These are phyloP conservation scores for Mucor racemosus DNA, from an alignment of 371 early-diverging fungal species.

Conservation along the genomic window DNA sequence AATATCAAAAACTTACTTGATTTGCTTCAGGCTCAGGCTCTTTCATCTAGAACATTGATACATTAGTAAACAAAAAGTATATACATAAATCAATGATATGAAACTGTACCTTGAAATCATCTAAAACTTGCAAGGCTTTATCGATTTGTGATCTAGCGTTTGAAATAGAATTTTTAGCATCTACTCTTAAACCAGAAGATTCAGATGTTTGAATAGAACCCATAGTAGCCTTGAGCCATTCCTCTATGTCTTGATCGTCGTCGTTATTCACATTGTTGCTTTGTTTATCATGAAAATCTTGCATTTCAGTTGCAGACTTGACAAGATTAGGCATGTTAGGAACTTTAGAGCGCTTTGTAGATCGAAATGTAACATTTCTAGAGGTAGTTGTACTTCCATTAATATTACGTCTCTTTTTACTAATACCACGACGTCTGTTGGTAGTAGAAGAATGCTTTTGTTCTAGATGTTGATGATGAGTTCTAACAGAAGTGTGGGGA, in stretches of 20 bases:
- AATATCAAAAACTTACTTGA: background rate
- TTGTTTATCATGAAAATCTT: background rate
- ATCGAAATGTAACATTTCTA: constrained; percentile 36
- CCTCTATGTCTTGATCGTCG: constrained; percentile 28
- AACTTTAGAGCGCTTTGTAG: constrained; percentile 25
- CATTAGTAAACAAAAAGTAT: background rate
- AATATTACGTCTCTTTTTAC: constrained; percentile 26
- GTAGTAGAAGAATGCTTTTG: constrained; percentile 19
- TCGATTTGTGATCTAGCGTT: constrained; percentile 63
- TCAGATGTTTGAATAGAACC: constrained; percentile 26
- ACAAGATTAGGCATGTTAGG: constrained; percentile 1
- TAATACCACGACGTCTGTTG: background rate
- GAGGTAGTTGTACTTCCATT: constrained; percentile 30
- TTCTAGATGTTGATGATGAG: constrained; percentile 15
- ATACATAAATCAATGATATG: no score
- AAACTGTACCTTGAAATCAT: constrained; percentile 39
- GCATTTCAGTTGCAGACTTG: background rate
- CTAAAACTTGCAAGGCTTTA: constrained; percentile 52
- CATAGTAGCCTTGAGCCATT: constrained; percentile 27
- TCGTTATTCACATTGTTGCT: constrained; percentile 1
- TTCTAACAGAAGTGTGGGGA: constrained; percentile 20
- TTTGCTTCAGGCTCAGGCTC: constrained; percentile 9
- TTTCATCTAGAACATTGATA: constrained; percentile 13
- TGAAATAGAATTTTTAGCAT: constrained; percentile 52
- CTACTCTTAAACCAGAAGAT: constrained; percentile 27